A percentile compares a stretch with the other conserved stretches of the same genome.
Evolutionary conservation across 2,329 filamentous ascomycete genomes (phyloP).

Genomic region (Apiospora koreana): DNA sequence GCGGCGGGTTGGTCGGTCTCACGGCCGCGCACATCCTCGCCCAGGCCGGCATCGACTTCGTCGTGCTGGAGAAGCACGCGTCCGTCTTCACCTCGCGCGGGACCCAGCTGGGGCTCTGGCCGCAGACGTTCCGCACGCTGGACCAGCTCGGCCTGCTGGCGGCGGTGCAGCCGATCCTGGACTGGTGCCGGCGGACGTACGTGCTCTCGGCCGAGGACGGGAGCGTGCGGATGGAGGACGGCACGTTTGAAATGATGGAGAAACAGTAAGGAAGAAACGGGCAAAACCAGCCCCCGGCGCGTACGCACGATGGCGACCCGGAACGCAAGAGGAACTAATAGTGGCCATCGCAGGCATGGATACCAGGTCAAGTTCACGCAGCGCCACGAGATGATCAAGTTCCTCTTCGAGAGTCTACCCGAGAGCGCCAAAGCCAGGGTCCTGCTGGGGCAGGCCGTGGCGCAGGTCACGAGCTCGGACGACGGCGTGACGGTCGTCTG

Average conservation of each 20-base stretch:
- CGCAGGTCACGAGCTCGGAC: constrained; percentile 3
- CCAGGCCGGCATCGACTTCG: constrained; percentile 28
- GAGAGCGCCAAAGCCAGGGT: constrained; percentile 11
- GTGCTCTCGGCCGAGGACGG: background rate
- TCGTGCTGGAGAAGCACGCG: constrained; percentile 27
- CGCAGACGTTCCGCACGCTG: constrained; percentile 27
- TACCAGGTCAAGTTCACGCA: constrained; percentile 21
- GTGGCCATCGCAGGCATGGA: constrained; percentile 17
- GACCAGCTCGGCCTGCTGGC: constrained; percentile 26
- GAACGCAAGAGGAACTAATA: no score
- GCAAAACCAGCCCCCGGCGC: no score
- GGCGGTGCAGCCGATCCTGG: constrained; percentile 9
- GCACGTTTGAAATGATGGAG: constrained; percentile 15
- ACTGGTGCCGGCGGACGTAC: background rate
- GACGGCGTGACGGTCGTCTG: constrained; percentile 18
- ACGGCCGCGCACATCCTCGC: constrained; percentile 27
- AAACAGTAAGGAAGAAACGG: constrained; percentile 18
- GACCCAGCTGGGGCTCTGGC: constrained; percentile 26
- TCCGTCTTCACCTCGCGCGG: constrained; percentile 20
- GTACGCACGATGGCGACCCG: no score
- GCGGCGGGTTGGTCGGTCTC: constrained; percentile 28
- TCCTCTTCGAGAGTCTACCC: constrained; percentile 23
- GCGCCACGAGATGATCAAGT: constrained; percentile 24
- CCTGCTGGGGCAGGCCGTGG: constrained; percentile 13
- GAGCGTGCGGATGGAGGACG: background rate